Evolutionary conservation across 2,329 filamentous ascomycete genomes (phyloP).

Genomic region (Teratosphaeria destructans): DNA sequence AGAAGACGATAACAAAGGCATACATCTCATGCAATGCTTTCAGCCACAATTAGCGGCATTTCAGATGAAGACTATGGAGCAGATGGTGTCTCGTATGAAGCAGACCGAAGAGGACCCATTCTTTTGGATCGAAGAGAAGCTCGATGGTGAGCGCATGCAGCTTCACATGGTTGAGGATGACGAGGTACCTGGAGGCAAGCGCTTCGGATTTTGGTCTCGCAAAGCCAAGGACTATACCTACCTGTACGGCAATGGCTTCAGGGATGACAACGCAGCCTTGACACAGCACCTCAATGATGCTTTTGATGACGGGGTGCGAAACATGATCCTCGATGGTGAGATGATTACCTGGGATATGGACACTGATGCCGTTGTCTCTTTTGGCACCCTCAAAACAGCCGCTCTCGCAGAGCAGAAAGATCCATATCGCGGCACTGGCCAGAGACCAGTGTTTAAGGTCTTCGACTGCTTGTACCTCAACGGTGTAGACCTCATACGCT

Average conservation of each 20-base stretch:
- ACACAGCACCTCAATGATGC: conserved; percentile 70
- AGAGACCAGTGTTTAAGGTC: conserved; percentile 68
- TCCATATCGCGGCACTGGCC: conserved; percentile 49
- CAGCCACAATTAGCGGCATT: conserved; percentile 93
- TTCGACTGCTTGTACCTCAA: conserved; percentile 93
- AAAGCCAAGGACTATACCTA: conserved; percentile 96
- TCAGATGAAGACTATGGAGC: conserved; percentile 71
- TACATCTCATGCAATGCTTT: conserved; percentile 86
- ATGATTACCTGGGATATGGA: conserved; percentile 98
- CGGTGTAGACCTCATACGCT: conserved; percentile 65
- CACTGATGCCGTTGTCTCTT: conserved; percentile 72
- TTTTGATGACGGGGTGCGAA: conserved; percentile 68
- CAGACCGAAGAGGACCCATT: conserved; percentile 58
- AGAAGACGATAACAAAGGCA: conserved; percentile 61
- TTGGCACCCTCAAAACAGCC: conserved; percentile 88
- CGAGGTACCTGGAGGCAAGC: conserved; percentile 54
- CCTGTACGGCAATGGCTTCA: conserved; percentile 69
- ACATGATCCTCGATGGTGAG: conserved; percentile 87
- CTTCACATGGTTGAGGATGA: conserved; percentile 77
- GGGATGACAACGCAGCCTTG: conserved; percentile 64
- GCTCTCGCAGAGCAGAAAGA: conserved; percentile 71
- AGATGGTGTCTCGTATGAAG: conserved; percentile 61
- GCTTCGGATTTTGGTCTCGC: conserved; percentile 84
- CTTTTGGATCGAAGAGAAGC: conserved; percentile 97
- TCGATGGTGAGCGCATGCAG: conserved; percentile 95